Evolutionary conservation across 768 basidiomycete genomes (phyloP).

Genomic region (Lepiota venenata): DNA sequence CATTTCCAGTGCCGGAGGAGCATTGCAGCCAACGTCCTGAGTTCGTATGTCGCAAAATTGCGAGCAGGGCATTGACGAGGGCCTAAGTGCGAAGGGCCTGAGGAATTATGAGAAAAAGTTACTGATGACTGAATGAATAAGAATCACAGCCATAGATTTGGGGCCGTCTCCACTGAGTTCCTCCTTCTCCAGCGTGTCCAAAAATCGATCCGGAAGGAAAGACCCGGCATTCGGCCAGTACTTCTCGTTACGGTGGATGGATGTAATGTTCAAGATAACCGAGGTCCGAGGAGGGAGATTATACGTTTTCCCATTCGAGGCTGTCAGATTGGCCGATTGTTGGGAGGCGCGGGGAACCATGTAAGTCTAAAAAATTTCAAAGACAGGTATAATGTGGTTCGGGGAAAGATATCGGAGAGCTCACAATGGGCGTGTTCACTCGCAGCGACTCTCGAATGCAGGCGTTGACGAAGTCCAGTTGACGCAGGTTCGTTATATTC

Average conservation of each 20-base stretch:
- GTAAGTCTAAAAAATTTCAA: too few species aligned
- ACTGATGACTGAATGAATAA: background rate
- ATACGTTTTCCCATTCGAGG: slow-evolving; percentile 25
- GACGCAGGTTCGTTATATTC: slow-evolving; percentile 26
- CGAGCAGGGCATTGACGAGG: slow-evolving; percentile 31
- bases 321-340: slow-evolving; percentile 20
- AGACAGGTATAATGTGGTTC: background rate
- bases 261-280: slow-evolving; percentile 29
- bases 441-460: slow-evolving; percentile 39
- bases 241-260: slow-evolving; percentile 25
- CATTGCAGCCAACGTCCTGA: slow-evolving; percentile 28
- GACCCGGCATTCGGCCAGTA: slow-evolving; percentile 25
- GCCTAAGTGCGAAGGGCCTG: slow-evolving; percentile 28
- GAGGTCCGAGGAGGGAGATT: slow-evolving; percentile 26
- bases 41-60: slow-evolving; percentile 25
- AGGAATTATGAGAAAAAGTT: slow-evolving; percentile 9
- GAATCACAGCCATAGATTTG: background rate
- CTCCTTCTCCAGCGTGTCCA: too few species aligned
- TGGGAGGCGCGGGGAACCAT: slow-evolving; percentile 19
- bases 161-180: slow-evolving; percentile 8
- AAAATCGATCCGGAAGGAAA: slow-evolving; percentile 28
- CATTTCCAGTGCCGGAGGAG: slow-evolving; percentile 30
- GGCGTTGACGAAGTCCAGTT: slow-evolving; percentile 31
- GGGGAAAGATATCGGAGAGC: too few species aligned
- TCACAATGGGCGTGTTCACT: slow-evolving; percentile 25